A percentile compares a stretch with the other conserved stretches of the same genome.
Evolutionary conservation across 2,329 filamentous ascomycete species (phyloP).

Genomic region (Xylaria sp.): DNA sequence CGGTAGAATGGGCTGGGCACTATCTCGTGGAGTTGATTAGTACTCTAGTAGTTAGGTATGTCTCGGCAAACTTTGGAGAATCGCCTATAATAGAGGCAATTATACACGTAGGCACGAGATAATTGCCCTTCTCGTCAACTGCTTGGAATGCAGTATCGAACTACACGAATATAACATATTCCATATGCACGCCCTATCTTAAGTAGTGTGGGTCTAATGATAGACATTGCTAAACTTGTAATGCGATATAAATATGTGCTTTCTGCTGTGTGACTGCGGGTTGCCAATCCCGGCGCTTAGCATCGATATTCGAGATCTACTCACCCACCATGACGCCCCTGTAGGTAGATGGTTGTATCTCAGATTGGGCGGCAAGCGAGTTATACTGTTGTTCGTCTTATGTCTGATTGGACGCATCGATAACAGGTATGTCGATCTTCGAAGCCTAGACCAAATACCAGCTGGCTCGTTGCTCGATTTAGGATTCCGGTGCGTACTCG

Average conservation of each 20-base stretch:
- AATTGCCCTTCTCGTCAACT: background rate
- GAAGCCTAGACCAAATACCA: conserved; percentile 16
- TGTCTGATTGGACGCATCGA: conserved; percentile 18
- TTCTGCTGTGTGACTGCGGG: conserved; percentile 15
- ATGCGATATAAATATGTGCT: conserved; percentile 1
- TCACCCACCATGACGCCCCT: background rate
- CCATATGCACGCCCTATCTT: background rate
- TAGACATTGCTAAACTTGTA: background rate
- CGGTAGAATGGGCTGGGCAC: conserved; percentile 15
- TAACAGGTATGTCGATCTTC: conserved; percentile 23
- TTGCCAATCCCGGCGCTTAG: conserved; percentile 12
- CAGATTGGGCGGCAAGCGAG: conserved; percentile 5
- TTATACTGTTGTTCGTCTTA: background rate
- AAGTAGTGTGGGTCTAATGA: background rate
- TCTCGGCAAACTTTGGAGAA: background rate
- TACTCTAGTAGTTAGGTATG: conserved; percentile 4
- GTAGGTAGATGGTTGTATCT: conserved; percentile 1
- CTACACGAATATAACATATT: conserved; percentile 9
- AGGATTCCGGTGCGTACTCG: conserved; percentile 21
- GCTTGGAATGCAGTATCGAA: background rate
- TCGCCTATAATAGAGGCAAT: conserved; percentile 9
- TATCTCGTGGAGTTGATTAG: conserved; percentile 13
- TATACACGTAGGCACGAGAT: background rate
- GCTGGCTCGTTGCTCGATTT: background rate
- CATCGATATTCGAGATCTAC: conserved; percentile 11